These are phyloP conservation scores for Paecilomyces formosus DNA, from an alignment of 2,329 filamentous ascomycete genomes.

Conservation along the genomic window DNA sequence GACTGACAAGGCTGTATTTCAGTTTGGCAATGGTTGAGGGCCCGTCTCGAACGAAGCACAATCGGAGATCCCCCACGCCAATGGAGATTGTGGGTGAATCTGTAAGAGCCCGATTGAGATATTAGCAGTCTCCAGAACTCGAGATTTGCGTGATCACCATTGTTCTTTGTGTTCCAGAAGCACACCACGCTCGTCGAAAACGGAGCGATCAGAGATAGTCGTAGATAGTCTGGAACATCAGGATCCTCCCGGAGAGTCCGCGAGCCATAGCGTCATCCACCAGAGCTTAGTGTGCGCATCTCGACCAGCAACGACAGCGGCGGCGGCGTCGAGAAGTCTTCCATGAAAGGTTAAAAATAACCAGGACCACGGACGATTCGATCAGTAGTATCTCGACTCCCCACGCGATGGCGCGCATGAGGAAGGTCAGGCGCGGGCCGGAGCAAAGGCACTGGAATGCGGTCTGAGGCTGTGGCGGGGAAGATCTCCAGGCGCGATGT, in stretches of 20 bases:
- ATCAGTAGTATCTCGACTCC: background rate
- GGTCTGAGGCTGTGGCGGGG: background rate
- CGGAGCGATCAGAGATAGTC: background rate
- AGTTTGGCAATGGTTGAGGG: background rate
- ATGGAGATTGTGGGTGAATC: background rate
- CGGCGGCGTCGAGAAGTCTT: background rate
- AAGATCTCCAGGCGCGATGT: background rate
- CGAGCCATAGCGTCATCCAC: background rate
- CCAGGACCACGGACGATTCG: background rate
- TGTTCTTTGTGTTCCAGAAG: background rate
- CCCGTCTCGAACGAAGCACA: background rate
- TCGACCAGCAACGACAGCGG: background rate
- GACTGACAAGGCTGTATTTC: background rate
- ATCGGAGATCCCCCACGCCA: background rate
- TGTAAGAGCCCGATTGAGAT: background rate
- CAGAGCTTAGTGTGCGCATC: background rate
- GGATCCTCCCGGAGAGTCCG: background rate
- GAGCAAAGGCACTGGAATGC: background rate
- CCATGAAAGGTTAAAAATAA: background rate
- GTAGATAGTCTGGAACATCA: background rate
- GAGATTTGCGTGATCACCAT: background rate
- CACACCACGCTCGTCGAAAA: background rate
- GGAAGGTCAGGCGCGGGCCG: background rate
- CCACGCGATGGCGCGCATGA: background rate
- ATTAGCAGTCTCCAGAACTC: background rate